Percentiles rank a stretch among this genome's conserved stretches.
phyloP scores from a whole-genome alignment of 192 early-diverging fungal genomes.

The Rhizoclosmatium globosum region DNA sequence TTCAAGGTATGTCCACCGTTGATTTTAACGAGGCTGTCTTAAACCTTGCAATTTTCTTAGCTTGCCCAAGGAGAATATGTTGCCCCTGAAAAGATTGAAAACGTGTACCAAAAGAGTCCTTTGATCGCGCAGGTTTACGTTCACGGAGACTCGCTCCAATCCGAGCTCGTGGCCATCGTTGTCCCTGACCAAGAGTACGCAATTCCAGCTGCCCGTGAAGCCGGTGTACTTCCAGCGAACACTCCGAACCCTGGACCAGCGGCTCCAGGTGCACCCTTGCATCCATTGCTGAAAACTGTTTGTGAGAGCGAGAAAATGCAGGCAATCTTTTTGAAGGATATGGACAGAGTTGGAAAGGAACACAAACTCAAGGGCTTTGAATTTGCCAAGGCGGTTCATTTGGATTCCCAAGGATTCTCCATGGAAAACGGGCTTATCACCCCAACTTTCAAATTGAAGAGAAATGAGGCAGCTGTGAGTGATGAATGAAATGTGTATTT shows the following conservation, averaged over 20 bases:
- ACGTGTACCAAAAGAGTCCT: slow-evolving; percentile 65
- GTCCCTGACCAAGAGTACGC: slow-evolving; percentile 71
- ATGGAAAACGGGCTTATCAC: slow-evolving; percentile 77
- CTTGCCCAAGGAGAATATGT: slow-evolving; percentile 58
- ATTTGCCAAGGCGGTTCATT: slow-evolving; percentile 77
- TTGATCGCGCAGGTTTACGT: slow-evolving; percentile 90
- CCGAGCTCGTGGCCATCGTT: slow-evolving; percentile 83
- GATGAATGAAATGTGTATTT: background rate
- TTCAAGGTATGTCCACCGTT: slow-evolving; percentile 52
- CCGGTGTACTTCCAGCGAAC: slow-evolving; percentile 48
- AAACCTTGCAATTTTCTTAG: slow-evolving; percentile 19
- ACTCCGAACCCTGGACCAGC: slow-evolving; percentile 54
- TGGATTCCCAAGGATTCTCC: slow-evolving; percentile 77
- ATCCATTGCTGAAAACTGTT: slow-evolving; percentile 41
- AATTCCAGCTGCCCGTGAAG: slow-evolving; percentile 45
- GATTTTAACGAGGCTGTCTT: background rate
- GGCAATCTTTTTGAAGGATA: slow-evolving; percentile 49
- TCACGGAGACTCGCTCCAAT: slow-evolving; percentile 91
- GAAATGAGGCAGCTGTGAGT: slow-evolving; percentile 51
- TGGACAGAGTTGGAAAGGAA: slow-evolving; percentile 69
- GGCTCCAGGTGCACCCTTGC: slow-evolving; percentile 37
- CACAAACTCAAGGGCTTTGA: slow-evolving; percentile 91
- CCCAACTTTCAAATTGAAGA: slow-evolving; percentile 65
- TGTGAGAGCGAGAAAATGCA: slow-evolving; percentile 50
- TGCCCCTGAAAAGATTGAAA: slow-evolving; percentile 61